phyloP scores from a whole-genome alignment of 768 basidiomycete species.

The Paxillus involutus region DNA sequence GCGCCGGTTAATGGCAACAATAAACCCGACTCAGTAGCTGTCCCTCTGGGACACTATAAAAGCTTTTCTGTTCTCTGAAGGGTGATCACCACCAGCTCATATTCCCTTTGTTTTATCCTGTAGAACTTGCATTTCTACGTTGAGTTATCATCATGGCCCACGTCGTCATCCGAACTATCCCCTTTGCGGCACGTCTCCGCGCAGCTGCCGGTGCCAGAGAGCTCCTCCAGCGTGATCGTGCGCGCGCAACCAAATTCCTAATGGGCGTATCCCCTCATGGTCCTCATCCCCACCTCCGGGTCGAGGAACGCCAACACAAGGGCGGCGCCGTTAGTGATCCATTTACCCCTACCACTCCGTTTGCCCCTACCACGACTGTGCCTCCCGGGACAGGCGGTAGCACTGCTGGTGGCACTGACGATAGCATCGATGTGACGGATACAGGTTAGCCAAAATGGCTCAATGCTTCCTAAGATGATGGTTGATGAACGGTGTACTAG shows the following conservation, averaged over 20 bases:
- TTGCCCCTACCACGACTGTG: conserved; percentile 8
- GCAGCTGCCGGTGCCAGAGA: conserved; percentile 40
- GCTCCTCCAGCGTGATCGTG: conserved; percentile 52
- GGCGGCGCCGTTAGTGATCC: background rate
- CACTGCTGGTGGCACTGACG: conserved; percentile 1
- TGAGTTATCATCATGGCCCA: conserved; percentile 22
- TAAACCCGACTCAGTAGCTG: too few relatives aligned
- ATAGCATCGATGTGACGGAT: conserved; percentile 56
- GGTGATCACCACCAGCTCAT: background rate
- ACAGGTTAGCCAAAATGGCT: conserved; percentile 34
- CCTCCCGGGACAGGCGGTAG: conserved; percentile 11
- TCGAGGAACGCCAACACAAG: background rate
- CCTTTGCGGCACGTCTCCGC: conserved; percentile 36
- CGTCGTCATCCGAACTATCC: conserved; percentile 38
- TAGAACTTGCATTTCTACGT: background rate
- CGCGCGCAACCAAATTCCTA: conserved; percentile 56
- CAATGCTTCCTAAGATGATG: background rate
- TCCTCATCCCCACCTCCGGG: conserved; percentile 33
- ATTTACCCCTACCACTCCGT: conserved; percentile 1
- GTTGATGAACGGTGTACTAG: conserved; percentile 14
- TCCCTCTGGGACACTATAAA: too few relatives aligned
- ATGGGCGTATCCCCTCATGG: conserved; percentile 55
- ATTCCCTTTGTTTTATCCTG: background rate
- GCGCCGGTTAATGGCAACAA: too few relatives aligned
- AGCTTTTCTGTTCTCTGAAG: too few relatives aligned